phyloP scores from a whole-genome alignment of 495 filamentous ascomycete species.

The Hypomontagnella monticulosa region DNA sequence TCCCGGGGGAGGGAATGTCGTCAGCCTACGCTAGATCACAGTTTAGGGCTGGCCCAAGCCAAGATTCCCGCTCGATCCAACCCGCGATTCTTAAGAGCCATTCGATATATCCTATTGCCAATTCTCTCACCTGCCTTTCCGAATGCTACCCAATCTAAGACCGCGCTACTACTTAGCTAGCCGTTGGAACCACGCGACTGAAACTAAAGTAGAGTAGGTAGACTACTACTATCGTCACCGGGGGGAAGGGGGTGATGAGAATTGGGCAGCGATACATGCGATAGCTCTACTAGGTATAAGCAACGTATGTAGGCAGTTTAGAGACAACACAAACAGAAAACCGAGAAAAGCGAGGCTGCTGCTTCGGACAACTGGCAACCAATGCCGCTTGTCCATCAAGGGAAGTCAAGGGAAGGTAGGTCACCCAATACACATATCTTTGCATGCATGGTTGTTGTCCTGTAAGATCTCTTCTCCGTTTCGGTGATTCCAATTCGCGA shows the following conservation, averaged over 20 bases:
- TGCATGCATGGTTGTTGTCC: conserved; percentile 1
- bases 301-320: not conserved
- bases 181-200: conserved; percentile 40
- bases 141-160: conserved; percentile 41
- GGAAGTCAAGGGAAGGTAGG: no score
- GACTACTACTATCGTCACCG: conserved; percentile 24
- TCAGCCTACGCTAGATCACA: conserved; percentile 41
- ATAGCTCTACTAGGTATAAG: conserved; percentile 26
- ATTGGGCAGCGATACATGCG: conserved; percentile 45
- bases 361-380: conserved; percentile 33
- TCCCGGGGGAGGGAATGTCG: conserved; percentile 28
- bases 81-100: conserved; percentile 26
- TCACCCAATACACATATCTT: conserved; percentile 21
- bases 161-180: conserved; percentile 24
- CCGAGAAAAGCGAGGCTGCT: conserved; percentile 28
- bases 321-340: not conserved
- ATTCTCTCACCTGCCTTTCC: conserved; percentile 12
- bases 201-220: conserved; percentile 2
- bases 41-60: conserved; percentile 39
- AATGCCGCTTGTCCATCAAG: conserved; percentile 17
- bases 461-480: not conserved
- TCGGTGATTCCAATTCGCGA: conserved; percentile 32
- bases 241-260: conserved; percentile 9
- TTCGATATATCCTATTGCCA: conserved; percentile 1
- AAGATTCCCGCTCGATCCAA: conserved; percentile 37